Evolutionary conservation across 2,329 filamentous ascomycete genomes (phyloP).

Genomic region (Neonectria sp.): DNA sequence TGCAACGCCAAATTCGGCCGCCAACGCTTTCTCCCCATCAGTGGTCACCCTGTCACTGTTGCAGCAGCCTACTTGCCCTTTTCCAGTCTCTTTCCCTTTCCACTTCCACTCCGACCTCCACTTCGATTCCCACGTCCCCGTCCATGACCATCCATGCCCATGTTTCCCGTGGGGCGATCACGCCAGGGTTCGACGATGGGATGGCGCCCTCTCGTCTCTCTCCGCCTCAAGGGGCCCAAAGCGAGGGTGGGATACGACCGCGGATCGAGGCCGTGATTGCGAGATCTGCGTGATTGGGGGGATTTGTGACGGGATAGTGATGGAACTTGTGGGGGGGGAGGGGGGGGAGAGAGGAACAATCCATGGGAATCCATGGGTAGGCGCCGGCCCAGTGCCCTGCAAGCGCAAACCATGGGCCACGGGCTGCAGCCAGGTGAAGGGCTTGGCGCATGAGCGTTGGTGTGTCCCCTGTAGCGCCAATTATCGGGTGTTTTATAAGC

Average conservation of each 20-base stretch:
- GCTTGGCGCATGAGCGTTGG: conserved; percentile 39
- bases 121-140: conserved; percentile 8
- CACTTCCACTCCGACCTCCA: neutral
- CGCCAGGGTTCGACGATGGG: conserved; percentile 27
- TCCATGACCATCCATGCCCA: conserved; percentile 1
- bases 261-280: conserved; percentile 34
- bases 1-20: neutral
- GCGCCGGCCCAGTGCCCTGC: conserved; percentile 11
- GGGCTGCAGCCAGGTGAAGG: conserved; percentile 33
- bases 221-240: conserved; percentile 2
- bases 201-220: conserved; percentile 3
- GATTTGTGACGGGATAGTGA: conserved; percentile 21
- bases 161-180: conserved; percentile 35
- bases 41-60: neutral
- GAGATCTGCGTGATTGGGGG: conserved; percentile 35
- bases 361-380: conserved; percentile 2
- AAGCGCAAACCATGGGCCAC: conserved; percentile 18
- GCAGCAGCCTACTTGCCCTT: neutral
- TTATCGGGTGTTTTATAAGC: conserved; percentile 29
- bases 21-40: neutral
- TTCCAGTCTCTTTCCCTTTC: neutral
- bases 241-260: conserved; percentile 16
- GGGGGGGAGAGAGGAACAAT: neutral
- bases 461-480: conserved; percentile 25
- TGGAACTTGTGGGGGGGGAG: conserved; percentile 25